A percentile compares a stretch with the other conserved stretches of the same genome.
Conservation (phyloP, 2,329 filamentous ascomycete species). For the Simplicillium sp. region DNA sequence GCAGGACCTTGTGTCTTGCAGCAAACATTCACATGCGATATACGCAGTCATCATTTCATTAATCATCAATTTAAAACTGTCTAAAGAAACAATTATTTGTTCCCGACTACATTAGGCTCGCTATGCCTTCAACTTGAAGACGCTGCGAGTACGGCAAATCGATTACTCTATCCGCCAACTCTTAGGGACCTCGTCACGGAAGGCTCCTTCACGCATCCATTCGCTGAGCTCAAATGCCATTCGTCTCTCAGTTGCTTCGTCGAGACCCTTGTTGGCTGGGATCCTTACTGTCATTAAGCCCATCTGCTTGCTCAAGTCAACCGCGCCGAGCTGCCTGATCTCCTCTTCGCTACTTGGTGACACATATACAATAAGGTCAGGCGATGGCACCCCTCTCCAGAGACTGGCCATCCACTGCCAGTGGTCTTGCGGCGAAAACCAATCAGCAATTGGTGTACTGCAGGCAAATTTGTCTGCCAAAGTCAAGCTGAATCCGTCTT, state of each 20-base stretch:
- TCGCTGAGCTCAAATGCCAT: conserved; percentile 84
- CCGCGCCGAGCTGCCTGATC: conserved; percentile 28
- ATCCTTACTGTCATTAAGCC: conserved; percentile 47
- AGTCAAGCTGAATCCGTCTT: conserved; percentile 70
- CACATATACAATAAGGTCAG: conserved; percentile 70
- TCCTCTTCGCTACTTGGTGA: conserved; percentile 27
- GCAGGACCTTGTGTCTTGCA: too few relatives aligned
- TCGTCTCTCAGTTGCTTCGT: conserved; percentile 62
- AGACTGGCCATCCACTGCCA: conserved; percentile 97
- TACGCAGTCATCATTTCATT: background rate
- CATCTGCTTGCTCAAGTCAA: conserved; percentile 46
- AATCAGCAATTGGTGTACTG: conserved; percentile 63
- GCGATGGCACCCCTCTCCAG: conserved; percentile 77
- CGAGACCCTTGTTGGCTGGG: conserved; percentile 33
- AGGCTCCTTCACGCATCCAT: conserved; percentile 52
- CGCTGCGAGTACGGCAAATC: background rate
- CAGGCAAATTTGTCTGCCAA: conserved; percentile 68
- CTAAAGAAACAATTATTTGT: too few relatives aligned
- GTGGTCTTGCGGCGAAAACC: conserved; percentile 76
- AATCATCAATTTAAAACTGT: background rate
- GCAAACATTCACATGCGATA: too few relatives aligned
- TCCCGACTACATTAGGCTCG: background rate
- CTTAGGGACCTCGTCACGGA: conserved; percentile 18
- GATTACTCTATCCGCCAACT: conserved; percentile 10
- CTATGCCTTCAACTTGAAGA: conserved; percentile 1